A percentile compares a stretch with the other conserved stretches of the same genome.
Evolutionary conservation across 495 filamentous ascomycete genomes (phyloP).

Genomic region (Hypoxylon subgilvum): DNA sequence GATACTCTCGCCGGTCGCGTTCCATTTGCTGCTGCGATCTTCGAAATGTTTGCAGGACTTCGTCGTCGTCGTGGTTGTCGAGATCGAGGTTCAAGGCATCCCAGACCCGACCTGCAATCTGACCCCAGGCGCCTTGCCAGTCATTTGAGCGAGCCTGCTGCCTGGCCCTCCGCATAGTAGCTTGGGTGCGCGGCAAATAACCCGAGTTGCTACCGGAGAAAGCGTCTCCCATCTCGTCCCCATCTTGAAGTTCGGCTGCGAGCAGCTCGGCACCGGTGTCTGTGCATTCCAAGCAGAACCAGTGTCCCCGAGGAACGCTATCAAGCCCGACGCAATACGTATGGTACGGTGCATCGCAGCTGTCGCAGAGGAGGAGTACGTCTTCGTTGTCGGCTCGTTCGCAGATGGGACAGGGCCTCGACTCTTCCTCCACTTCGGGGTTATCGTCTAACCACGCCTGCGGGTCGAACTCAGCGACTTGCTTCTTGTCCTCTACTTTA

Average conservation of each 20-base stretch:
- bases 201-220: slow-evolving; percentile 31
- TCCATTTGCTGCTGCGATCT: slow-evolving; percentile 64
- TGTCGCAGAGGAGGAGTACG: slow-evolving; percentile 82
- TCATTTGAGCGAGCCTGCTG: slow-evolving; percentile 55
- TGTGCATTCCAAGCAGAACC: slow-evolving; percentile 82
- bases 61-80: slow-evolving; percentile 87
- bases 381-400: slow-evolving; percentile 76
- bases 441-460: slow-evolving; percentile 77
- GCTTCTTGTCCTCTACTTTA: slow-evolving; percentile 83
- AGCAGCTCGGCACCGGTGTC: slow-evolving; percentile 46
- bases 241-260: slow-evolving; percentile 54
- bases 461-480: slow-evolving; percentile 86
- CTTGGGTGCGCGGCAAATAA: slow-evolving; percentile 58
- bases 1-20: slow-evolving; percentile 69
- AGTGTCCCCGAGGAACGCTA: slow-evolving; percentile 70
- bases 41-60: slow-evolving; percentile 56
- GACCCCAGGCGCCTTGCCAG: slow-evolving; percentile 63
- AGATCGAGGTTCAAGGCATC: slow-evolving; percentile 74
- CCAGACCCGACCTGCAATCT: slow-evolving; percentile 56
- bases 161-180: slow-evolving; percentile 52
- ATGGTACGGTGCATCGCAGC: slow-evolving; percentile 83
- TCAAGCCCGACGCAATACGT: slow-evolving; percentile 85
- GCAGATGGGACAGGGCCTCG: slow-evolving; percentile 81
- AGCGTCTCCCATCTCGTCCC: slow-evolving; percentile 39
- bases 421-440: slow-evolving; percentile 65